Base-by-base conservation (phyloP, 495 filamentous ascomycete genomes). In the Talaromyces thailandensis region DNA sequence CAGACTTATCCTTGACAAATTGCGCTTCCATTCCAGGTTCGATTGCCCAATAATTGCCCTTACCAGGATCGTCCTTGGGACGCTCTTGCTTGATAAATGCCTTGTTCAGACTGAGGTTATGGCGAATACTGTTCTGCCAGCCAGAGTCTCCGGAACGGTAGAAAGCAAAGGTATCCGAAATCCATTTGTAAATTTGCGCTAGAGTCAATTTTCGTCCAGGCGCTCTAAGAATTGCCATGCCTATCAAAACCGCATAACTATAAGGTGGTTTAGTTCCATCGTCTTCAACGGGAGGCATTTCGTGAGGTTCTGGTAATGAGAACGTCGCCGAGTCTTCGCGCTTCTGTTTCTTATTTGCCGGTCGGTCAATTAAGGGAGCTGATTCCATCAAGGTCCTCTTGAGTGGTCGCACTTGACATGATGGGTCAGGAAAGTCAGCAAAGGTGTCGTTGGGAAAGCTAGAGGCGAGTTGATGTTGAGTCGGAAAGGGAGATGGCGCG, bases 131-230 rank as follows among this genome's bases (percentile, higher is more conserved):
- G 71, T 98, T 98, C 74, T 97, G 93, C 94, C 94, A 98, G 26
- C 94, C 93, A 5, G 89, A 82, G 61, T 96, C 91, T 35, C 86
- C 82, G 18, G 85, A 83, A 61, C 86, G 86, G 76, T 97, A 98
- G 73, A 90, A 96, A 2, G 82, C 84, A 71, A 91, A 98, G 4
- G 88, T 94, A 69, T 98, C 91, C 1, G 91, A 92, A 63, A 98
- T 98, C 94, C 94, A 98, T 69, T 94, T 96, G 83, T 98, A 98
- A 64, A 98, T 98, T 70, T 97, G 93, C n/a, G 92, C 86, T 1
- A 98, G 80, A 2, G 94, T 97, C 56, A 98, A 77, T 43, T 89
- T 86, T 24, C 91, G 86, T 48, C 89, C 86, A 29, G 90, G 86
- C 5, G 94, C 89, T 45, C 94, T 86, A 21, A 98, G 77, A 67